Evolutionary conservation across 148 eudicot species (phyloP).

Genomic region (Vaccinium macrocarpon): DNA sequence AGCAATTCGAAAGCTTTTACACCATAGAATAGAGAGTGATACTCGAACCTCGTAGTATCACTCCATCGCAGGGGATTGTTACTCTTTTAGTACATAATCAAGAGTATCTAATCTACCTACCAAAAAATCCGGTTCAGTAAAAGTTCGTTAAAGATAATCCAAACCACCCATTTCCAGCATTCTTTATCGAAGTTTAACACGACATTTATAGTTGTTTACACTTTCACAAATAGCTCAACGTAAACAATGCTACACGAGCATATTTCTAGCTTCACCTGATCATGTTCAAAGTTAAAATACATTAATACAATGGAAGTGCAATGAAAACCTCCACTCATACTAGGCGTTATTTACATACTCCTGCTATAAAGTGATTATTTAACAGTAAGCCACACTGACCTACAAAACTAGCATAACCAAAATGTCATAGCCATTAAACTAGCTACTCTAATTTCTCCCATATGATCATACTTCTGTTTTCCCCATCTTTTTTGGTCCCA

Average conservation of each 20-base stretch:
- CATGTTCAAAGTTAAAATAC: too few relatives aligned
- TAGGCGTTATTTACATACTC: background rate
- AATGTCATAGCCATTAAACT: conserved; percentile 11
- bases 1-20: too few relatives aligned
- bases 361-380: background rate
- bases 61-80: too few relatives aligned
- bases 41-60: too few relatives aligned
- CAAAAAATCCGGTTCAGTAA: too few relatives aligned
- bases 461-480: conserved; percentile 42
- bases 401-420: conserved; percentile 8
- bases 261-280: conserved; percentile 3
- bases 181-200: too few relatives aligned
- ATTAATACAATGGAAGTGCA: background rate
- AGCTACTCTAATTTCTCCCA: conserved; percentile 37
- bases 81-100: too few relatives aligned
- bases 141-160: too few relatives aligned
- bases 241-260: conserved; percentile 7
- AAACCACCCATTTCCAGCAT: background rate
- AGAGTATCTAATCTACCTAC: too few relatives aligned
- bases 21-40: too few relatives aligned
- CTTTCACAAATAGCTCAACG: background rate
- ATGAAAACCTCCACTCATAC: conserved; percentile 20
- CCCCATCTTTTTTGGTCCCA: conserved; percentile 38
- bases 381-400: background rate
- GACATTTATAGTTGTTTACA: background rate